Conservation (phyloP, 352 stramenopile genomes). For the Pythium brachiatum region DNA sequence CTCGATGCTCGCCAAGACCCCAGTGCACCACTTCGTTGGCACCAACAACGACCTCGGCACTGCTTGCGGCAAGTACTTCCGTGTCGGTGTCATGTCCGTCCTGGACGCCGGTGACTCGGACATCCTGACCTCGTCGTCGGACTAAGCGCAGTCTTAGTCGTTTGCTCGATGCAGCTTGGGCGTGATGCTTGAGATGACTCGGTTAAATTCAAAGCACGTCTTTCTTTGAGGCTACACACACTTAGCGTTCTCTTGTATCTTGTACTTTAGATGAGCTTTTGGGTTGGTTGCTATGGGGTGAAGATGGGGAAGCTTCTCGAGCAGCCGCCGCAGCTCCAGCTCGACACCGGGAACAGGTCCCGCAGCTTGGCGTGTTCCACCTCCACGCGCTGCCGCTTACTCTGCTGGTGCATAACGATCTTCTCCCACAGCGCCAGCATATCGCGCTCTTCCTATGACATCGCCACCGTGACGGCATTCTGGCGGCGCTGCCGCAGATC, state of each 20-base stretch:
- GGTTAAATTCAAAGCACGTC: constrained; percentile 7
- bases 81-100: constrained; percentile 95
- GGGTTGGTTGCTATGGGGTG: no score
- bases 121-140: constrained; percentile 90
- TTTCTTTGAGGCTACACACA: constrained; percentile 10
- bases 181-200: not conserved
- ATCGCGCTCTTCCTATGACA: constrained; percentile 22
- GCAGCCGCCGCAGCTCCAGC: constrained; percentile 6
- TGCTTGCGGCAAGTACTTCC: constrained; percentile 99
- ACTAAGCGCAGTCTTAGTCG: constrained; percentile 39
- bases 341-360: constrained; percentile 8
- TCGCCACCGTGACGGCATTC: constrained; percentile 7
- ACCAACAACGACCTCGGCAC: constrained; percentile 99
- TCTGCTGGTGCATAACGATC: constrained; percentile 15
- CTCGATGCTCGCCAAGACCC: constrained; percentile 99
- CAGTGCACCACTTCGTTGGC: constrained; percentile 98
- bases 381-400: constrained; percentile 10
- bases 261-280: no score
- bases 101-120: constrained; percentile 98
- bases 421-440: constrained; percentile 25
- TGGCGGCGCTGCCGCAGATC: constrained; percentile 17
- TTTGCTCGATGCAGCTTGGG: no score
- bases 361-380: constrained; percentile 24
- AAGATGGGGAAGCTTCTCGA: no score
- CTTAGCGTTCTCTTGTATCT: no score